phyloP scores from a whole-genome alignment of 257 asterid species.

The Apocynum venetum region DNA sequence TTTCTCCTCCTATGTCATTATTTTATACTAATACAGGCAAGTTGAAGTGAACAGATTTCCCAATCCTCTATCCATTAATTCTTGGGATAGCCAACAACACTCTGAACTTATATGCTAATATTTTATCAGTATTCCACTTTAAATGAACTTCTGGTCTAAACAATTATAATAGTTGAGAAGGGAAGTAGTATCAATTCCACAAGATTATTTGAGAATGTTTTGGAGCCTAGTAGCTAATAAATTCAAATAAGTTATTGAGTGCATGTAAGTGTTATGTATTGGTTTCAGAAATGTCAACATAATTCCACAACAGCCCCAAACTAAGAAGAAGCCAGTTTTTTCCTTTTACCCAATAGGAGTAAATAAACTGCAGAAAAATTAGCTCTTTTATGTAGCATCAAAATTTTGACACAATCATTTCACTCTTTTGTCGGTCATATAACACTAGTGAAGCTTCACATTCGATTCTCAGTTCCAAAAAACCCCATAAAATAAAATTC shows the following conservation, averaged over 20 bases:
- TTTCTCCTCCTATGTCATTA: background rate
- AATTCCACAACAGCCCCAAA: background rate
- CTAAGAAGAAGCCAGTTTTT: background rate
- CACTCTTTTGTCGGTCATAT: background rate
- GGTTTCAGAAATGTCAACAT: background rate
- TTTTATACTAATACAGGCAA: background rate
- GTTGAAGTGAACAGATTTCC: background rate
- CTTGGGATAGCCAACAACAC: background rate
- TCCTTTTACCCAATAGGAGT: background rate
- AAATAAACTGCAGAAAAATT: background rate
- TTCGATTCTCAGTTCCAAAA: background rate
- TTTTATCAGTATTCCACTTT: background rate
- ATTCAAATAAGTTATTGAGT: background rate
- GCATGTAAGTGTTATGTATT: background rate
- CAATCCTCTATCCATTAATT: background rate
- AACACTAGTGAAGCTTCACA: background rate
- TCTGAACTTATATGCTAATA: background rate
- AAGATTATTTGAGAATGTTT: background rate
- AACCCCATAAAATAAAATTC: background rate
- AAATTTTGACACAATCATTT: background rate
- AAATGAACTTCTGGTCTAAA: background rate
- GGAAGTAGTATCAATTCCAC: background rate
- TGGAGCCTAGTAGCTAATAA: background rate
- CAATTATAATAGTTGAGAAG: background rate
- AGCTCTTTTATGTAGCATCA: no score